A percentile compares a stretch with the other conserved stretches of the same genome.
phyloP scores from a whole-genome alignment of 2,329 filamentous ascomycete genomes.

The Fusarium metavorans region DNA sequence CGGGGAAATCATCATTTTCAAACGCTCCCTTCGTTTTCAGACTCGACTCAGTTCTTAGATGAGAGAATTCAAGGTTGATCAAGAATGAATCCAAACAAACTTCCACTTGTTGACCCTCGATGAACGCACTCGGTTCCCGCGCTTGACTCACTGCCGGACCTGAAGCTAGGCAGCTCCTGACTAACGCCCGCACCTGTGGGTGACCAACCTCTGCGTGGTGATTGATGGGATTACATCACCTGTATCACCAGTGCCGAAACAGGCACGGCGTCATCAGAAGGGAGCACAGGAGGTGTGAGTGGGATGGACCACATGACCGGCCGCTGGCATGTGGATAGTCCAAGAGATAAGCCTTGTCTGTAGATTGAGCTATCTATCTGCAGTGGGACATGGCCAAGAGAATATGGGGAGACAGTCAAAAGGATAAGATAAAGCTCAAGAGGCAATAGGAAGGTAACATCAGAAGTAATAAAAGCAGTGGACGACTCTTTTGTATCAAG shows the following conservation, averaged over 20 bases:
- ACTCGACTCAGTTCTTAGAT: conserved; percentile 10
- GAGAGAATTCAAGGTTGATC: not conserved
- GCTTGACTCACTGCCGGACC: not conserved
- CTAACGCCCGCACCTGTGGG: not conserved
- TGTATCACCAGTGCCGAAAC: conserved; percentile 31
- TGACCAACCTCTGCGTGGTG: not conserved
- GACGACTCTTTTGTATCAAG: not conserved
- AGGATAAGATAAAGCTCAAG: not conserved
- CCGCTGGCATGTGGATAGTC: conserved; percentile 31
- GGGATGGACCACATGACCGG: conserved; percentile 36
- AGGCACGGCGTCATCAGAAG: conserved; percentile 27
- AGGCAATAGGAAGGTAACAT: too few species aligned
- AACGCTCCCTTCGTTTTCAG: conserved; percentile 19
- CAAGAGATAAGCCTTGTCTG: conserved; percentile 19
- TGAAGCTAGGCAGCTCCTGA: not conserved
- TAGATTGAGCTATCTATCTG: conserved; percentile 2
- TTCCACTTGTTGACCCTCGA: not conserved
- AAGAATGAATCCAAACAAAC: not conserved
- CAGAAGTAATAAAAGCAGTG: not conserved
- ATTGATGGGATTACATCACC: conserved; percentile 36
- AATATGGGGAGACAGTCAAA: not conserved
- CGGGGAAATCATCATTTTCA: not conserved
- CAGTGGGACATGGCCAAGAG: not conserved
- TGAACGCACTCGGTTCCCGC: conserved; percentile 1
- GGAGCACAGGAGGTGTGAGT: conserved; percentile 25